Evolutionary conservation across 129 eudicot genomes (phyloP).

Genomic region (Scalesia atractyloides): DNA sequence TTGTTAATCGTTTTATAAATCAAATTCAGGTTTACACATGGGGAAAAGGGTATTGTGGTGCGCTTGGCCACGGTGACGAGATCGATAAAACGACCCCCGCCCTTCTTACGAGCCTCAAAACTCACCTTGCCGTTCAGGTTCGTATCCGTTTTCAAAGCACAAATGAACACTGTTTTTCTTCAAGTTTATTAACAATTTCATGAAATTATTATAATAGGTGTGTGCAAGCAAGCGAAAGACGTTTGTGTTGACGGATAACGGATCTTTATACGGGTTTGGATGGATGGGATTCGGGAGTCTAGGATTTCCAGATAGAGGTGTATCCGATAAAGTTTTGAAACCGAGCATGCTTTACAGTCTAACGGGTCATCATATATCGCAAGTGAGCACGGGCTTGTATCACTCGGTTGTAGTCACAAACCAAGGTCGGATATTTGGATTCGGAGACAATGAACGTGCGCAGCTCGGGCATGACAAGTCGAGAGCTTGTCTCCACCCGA

Average conservation of each 20-base stretch:
- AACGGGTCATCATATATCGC: constrained; percentile 65
- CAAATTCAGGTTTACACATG: constrained; percentile 78
- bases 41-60: constrained; percentile 99
- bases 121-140: constrained; percentile 87
- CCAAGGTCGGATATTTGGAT: constrained; percentile 75
- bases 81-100: constrained; percentile 77
- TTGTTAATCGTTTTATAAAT: neutral
- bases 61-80: constrained; percentile 95
- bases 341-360: constrained; percentile 72
- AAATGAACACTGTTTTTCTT: constrained; percentile 12
- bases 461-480: constrained; percentile 86
- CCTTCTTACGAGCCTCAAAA: constrained; percentile 51
- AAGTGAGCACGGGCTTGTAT: constrained; percentile 90
- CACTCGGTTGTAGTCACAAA: constrained; percentile 79
- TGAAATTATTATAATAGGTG: constrained; percentile 41
- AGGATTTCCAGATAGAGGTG: constrained; percentile 82
- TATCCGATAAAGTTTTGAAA: constrained; percentile 65
- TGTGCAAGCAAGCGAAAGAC: constrained; percentile 96
- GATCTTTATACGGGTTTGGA: constrained; percentile 83
- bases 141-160: neutral
- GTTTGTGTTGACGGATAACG: constrained; percentile 74
- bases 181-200: neutral
- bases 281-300: constrained; percentile 98
- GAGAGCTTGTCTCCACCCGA: constrained; percentile 73
- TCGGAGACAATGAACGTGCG: constrained; percentile 96